Evolutionary conservation across 2,329 filamentous ascomycete species (phyloP), one percentile per base, ranked within the genome.

Genomic region (Coniochaeta sp.): DNA sequence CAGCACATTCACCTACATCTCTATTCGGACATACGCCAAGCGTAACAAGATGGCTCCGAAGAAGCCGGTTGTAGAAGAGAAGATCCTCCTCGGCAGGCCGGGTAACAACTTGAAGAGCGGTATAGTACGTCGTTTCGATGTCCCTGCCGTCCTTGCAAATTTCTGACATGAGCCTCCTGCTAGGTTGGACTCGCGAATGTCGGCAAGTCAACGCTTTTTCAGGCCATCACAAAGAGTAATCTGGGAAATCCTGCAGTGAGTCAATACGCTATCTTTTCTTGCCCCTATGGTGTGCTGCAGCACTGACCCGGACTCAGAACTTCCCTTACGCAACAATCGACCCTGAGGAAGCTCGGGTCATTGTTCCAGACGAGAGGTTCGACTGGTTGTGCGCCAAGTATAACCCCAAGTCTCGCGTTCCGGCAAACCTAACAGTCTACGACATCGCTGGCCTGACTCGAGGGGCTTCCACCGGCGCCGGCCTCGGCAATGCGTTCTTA

Each of bases 301-400:
- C 69, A 71, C 69, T 52, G 60, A 59, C 64, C 62, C 62, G 67
- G 34, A 58, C 28, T 28, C 73, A 91, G 88, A 99, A 99, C 81
- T 99, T 98, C 75, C 95, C 95, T 60, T 99, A 96, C 82, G 95
- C 95, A 73, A 99, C 95, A 71, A 99, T 99, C 77, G 93, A 99
- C 68, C 95, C 95, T 56, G 96, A 99, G 81, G 95, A 99, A 81
- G 91, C 95, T 65, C 91, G 93, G 69, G 95, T 99, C 77, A 87
- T 99, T 69, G 95, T 99, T 36, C 96, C 95, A 55, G 95, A 99
- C 79, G 91, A 90, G 64, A 89, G 95, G 64, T 99, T 90, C 78
- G 92, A 98, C 81, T 97, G 92, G 93, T 84, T 99, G 58, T 90
- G 88, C 76, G 83, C 95, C 67, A 95, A 97, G 76, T 99, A 98